Evolutionary conservation across 1,284 basidiomycete species (phyloP).

Genomic region (Gymnopus androsaceus): DNA sequence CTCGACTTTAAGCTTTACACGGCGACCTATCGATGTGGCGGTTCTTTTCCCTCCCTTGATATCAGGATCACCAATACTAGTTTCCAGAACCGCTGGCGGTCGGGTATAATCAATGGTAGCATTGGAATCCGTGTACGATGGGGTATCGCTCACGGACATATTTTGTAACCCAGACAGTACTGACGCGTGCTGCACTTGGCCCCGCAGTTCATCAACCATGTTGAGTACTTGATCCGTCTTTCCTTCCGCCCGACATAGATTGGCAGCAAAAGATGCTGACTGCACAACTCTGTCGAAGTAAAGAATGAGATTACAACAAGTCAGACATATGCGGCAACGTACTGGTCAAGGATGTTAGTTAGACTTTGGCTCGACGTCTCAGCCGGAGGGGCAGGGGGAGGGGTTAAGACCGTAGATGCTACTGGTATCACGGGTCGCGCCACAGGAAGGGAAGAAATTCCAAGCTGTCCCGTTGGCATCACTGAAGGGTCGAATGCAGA

Average conservation of each 20-base stretch:
- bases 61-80: no score
- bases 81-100: background rate
- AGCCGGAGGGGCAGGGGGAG: background rate
- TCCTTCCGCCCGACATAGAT: constrained; percentile 36
- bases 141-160: constrained; percentile 13
- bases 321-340: background rate
- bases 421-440: background rate
- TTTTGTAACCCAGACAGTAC: constrained; percentile 30
- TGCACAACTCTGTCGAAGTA: constrained; percentile 37
- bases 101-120: background rate
- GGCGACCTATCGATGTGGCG: no score
- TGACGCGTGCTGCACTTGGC: constrained; percentile 40
- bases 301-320: constrained; percentile 8
- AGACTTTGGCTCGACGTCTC: background rate
- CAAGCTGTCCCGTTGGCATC: constrained; percentile 31
- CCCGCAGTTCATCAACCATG: constrained; percentile 38
- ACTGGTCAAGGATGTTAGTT: constrained; percentile 13
- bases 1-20: constrained; percentile 68
- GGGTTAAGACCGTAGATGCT: background rate
- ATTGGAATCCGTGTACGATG: background rate
- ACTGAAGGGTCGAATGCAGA: constrained; percentile 43
- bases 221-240: constrained; percentile 32
- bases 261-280: constrained; percentile 42
- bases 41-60: no score
- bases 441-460: constrained; percentile 14